Base-by-base conservation (phyloP, 768 basidiomycete genomes). In the Suillus weaverae region DNA sequence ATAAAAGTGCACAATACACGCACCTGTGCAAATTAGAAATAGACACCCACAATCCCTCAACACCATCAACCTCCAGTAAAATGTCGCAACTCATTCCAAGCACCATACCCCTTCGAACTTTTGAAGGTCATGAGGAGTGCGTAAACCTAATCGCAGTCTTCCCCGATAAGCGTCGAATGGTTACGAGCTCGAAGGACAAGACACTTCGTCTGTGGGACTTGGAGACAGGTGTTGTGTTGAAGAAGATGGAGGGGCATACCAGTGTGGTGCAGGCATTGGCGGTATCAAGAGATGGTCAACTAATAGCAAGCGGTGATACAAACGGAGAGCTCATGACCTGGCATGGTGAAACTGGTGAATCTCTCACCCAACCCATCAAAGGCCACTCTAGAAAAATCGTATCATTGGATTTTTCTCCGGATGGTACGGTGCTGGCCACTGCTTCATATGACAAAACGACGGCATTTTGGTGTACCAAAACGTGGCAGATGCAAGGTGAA, bases 391-490 rank as follows among this genome's bases (percentile, higher is more conserved):
- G n/a, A n/a, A n/a, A n/a, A n/a, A n/a, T n/a, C n/a, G n/a, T n/a
- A n/a, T n/a, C n/a, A n/a, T n/a, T 46, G n/a, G 44, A 46, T n/a
- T 46, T 46, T 22, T 46, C n/a, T 43, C 41, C 3, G 1, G 18
- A 43, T 18, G 41, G 41, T 18, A 6, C 18, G 39, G 39, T 39
- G 39, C 39, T 39, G 39, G 39, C 39, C 92, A 71, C 16, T 43
- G 41, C 6, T 18, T 18, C 5, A 16, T 7, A 0, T 2, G 41
- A 43, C 18, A 8, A 43, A 1, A 18, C 11, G 11, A 7, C 3
- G n/a, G n/a, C n/a, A 9, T 20, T 44, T 44, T 44, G 43, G 43
- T 20, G 43, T 44, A 44, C 43, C 43, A 10, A 44, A 44, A 44
- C 43, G 20, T 44, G 43, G 43, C 43, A 44, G 43, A 44, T 44